These are phyloP conservation scores for Botrytis paeoniae DNA, from an alignment of 2,329 filamentous ascomycete species.

Conservation along the genomic window DNA sequence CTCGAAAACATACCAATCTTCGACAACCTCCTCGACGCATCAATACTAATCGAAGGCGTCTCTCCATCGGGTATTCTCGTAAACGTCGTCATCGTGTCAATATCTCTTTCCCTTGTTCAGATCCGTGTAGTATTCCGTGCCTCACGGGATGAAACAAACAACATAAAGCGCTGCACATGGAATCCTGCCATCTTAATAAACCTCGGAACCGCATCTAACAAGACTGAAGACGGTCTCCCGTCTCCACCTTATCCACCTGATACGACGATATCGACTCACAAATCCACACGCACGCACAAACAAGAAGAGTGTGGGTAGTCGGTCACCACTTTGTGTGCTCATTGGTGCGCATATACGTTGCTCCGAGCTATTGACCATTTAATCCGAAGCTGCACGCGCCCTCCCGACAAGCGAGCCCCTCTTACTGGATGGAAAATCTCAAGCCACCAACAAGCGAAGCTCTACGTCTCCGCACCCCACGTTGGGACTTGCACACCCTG, in stretches of 20 bases:
- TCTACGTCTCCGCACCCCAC: neutral
- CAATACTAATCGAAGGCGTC: slow-evolving; percentile 61
- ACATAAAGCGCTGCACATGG: slow-evolving; percentile 6
- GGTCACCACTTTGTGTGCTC: neutral
- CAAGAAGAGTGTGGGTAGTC: neutral
- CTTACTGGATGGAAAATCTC: slow-evolving; percentile 12
- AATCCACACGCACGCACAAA: neutral
- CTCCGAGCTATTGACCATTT: neutral
- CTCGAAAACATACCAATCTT: slow-evolving; percentile 50
- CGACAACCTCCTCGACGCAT: slow-evolving; percentile 62
- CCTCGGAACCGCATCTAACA: neutral
- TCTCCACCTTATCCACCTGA: neutral
- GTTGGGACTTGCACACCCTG: neutral
- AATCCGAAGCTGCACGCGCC: neutral
- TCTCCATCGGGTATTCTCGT: slow-evolving; percentile 62
- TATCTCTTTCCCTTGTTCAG: neutral
- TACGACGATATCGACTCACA: neutral
- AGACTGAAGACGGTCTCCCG: neutral
- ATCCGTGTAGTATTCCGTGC: neutral
- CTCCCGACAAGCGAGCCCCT: slow-evolving; percentile 2
- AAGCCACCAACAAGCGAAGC: neutral
- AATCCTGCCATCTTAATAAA: slow-evolving; percentile 17
- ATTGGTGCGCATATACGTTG: slow-evolving; percentile 21
- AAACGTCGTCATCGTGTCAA: slow-evolving; percentile 63
- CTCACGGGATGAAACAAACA: slow-evolving; percentile 1